phyloP scores from a whole-genome alignment of 1,284 basidiomycete genomes.

The Pseudozyma thailandica region DNA sequence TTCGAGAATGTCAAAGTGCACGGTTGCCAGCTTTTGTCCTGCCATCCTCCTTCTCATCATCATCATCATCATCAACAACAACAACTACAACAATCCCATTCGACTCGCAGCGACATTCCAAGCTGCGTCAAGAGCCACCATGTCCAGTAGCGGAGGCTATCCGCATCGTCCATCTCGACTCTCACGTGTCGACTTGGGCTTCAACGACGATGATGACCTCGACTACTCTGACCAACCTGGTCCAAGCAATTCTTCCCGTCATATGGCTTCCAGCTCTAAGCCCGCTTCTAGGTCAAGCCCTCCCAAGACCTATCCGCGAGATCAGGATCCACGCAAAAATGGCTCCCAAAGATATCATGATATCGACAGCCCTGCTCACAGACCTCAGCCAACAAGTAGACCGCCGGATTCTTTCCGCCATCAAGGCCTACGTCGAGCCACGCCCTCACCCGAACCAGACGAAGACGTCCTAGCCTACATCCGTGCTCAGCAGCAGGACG shows the following conservation, averaged over 20 bases:
- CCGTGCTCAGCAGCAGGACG: slow-evolving; percentile 18
- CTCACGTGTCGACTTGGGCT: slow-evolving; percentile 19
- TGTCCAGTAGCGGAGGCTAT: background rate
- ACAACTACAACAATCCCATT: background rate
- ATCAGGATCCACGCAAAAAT: background rate
- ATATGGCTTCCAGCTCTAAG: slow-evolving; percentile 8
- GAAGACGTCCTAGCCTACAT: slow-evolving; percentile 41
- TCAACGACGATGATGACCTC: slow-evolving; percentile 20
- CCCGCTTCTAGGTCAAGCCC: background rate
- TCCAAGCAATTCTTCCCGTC: slow-evolving; percentile 25
- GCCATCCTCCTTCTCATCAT: background rate
- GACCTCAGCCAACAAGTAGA: background rate
- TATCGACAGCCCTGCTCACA: background rate
- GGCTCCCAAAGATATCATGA: background rate
- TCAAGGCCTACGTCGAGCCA: background rate
- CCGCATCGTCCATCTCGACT: slow-evolving; percentile 12
- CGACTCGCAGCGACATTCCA: background rate
- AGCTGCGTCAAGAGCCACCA: background rate
- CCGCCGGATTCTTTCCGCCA: background rate
- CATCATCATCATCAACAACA: background rate
- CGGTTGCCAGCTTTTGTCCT: background rate
- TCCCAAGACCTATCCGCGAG: background rate
- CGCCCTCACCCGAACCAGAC: slow-evolving; percentile 35
- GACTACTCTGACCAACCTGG: slow-evolving; percentile 37
- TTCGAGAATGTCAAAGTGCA: background rate